phyloP scores from a whole-genome alignment of 179 eudicot genomes.

The Silene coronaria region DNA sequence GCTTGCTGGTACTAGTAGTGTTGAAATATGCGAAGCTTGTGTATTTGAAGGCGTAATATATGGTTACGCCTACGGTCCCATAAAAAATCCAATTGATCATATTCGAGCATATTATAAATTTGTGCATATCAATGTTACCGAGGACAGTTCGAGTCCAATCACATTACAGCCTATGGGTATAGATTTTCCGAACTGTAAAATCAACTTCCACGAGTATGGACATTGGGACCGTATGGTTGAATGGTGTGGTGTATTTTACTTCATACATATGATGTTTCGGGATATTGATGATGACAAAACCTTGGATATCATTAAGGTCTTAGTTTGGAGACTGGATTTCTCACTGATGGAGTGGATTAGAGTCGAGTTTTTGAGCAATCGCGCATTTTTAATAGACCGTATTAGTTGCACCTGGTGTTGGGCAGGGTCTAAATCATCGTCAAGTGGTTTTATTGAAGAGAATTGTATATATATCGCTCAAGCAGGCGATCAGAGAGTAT shows the following conservation, averaged over 20 bases:
- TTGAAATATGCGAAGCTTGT: neutral
- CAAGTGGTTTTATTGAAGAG: neutral
- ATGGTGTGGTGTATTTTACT: conserved; percentile 1
- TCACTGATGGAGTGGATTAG: neutral
- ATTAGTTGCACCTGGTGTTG: neutral
- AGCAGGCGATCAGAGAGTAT: neutral
- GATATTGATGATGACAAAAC: neutral
- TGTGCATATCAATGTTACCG: neutral
- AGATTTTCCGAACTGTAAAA: neutral
- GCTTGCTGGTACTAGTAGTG: neutral
- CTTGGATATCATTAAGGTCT: neutral
- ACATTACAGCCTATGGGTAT: neutral
- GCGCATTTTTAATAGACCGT: neutral
- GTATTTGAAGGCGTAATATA: neutral
- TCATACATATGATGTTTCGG: neutral
- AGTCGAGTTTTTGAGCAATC: neutral
- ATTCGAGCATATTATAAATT: neutral
- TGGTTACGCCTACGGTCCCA: neutral
- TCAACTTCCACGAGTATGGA: neutral
- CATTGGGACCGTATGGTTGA: neutral
- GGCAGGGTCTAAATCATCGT: neutral
- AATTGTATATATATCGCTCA: neutral
- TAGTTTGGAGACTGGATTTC: neutral
- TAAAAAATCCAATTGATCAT: neutral
- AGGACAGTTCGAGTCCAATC: neutral